Evolutionary conservation across 768 basidiomycete genomes (phyloP).

Genomic region (Antrodiella citrinella): DNA sequence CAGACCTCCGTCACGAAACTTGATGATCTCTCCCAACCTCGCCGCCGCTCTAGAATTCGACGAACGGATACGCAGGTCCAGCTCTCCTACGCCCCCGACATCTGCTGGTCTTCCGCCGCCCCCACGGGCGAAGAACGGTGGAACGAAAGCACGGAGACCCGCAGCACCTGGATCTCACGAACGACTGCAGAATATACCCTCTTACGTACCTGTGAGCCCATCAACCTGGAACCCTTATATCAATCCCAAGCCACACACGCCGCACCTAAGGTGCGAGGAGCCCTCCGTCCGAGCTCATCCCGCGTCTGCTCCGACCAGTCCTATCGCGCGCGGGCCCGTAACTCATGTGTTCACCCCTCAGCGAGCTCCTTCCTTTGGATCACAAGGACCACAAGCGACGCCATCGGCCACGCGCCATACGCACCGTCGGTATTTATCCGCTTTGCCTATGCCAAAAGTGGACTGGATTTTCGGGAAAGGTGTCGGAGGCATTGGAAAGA

Average conservation of each 20-base stretch:
- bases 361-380: not conserved
- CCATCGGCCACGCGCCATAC: not conserved
- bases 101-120: constrained; percentile 14
- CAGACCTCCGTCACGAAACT: constrained; percentile 6
- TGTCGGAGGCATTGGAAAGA: constrained; percentile 6
- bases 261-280: constrained; percentile 11
- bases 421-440: constrained; percentile 6
- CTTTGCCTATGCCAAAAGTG: constrained; percentile 4
- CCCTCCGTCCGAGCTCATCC: not conserved
- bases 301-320: not conserved
- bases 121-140: constrained; percentile 17
- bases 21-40: constrained; percentile 19
- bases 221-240: constrained; percentile 26
- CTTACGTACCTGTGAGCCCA: constrained; percentile 3
- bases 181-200: not conserved
- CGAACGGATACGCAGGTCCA: constrained; percentile 10
- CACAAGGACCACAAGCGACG: not conserved
- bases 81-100: not conserved
- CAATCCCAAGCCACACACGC: constrained; percentile 27
- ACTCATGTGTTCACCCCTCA: not conserved
- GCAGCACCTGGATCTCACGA: constrained; percentile 5
- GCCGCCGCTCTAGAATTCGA: constrained; percentile 17
- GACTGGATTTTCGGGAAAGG: constrained; percentile 8
- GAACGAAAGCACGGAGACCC: not conserved
- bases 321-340: not conserved